Base-by-base conservation (phyloP, 306 rosid genomes). In the Begonia peltatifolia region DNA sequence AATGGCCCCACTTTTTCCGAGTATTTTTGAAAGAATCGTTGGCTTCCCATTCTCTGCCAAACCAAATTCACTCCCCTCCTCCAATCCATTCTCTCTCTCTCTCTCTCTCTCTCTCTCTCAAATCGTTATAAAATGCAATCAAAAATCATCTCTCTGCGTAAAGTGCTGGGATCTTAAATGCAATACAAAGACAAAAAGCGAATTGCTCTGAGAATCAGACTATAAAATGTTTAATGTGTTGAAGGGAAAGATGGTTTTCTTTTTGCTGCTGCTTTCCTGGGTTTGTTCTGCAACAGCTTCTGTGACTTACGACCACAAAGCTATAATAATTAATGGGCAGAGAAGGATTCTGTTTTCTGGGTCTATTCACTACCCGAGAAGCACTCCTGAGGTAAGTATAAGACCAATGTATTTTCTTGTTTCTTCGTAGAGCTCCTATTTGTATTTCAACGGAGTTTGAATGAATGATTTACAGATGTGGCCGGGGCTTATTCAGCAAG, bases 331-430 rank as follows among this genome's bases (percentile, higher is more conserved):
- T 56, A 66, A 84, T 75, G 96, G 94, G 2, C 63, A 66, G 22
- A 84, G 87, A 77, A 76, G 78, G 59, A 69, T 87, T 64, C 57
- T 87, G 55, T 57, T 87, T 16, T 92, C 99, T 69, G 99, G 99
- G 2, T 92, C 99, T 60, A 83, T 92, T 55, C 99, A 92, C 69
- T 92, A 87, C 46, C 96, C 99, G 58, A 86, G 96, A 87, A 86
- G 96, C 86, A 86, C 99, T 47, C 93, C 89, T 9, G 68, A 83
- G 94, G 96, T 81, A 73, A 50, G 14, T 12, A 16, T 49, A 43
- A 44, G 61, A 42, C 64, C 69, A 68, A 63, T 71, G 72, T 56
- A 59, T 42, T 35, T 9, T 17, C 10, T 3, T 35, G 9, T 25
- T 11, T 54, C 10, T 58, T 11, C 42, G 23, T 11, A 42, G 41